Evolutionary conservation across 768 basidiomycete species (phyloP).

Genomic region (Dictyophora rubrovolvata): DNA sequence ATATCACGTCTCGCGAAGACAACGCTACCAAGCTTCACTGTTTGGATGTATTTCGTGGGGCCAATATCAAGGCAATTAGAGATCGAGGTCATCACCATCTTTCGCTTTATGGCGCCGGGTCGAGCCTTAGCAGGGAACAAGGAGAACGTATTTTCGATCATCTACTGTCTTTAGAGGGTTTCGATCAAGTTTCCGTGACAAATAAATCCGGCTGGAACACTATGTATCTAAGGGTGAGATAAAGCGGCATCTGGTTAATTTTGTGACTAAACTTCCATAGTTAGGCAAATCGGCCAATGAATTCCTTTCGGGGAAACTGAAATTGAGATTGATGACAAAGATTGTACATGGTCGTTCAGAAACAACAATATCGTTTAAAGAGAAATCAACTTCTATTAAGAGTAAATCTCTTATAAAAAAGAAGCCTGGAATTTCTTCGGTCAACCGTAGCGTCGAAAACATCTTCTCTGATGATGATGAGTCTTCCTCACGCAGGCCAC

Average conservation of each 20-base stretch:
- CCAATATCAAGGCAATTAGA: constrained; percentile 35
- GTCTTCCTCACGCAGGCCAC: not conserved
- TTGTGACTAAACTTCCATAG: constrained; percentile 5
- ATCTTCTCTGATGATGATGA: constrained; percentile 8
- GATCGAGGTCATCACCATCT: constrained; percentile 39
- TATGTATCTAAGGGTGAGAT: constrained; percentile 42
- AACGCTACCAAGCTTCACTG: constrained; percentile 53
- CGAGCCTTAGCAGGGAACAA: constrained; percentile 38
- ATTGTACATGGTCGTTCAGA: not conserved
- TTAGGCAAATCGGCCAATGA: constrained; percentile 9
- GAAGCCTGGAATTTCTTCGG: constrained; percentile 1
- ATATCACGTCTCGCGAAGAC: constrained; percentile 32
- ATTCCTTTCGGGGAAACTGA: constrained; percentile 7
- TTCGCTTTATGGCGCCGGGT: constrained; percentile 44
- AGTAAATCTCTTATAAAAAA: not conserved
- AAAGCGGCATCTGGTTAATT: not conserved
- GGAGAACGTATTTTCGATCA: constrained; percentile 57
- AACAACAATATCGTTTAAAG: not conserved
- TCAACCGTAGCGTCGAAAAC: constrained; percentile 11
- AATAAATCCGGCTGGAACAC: constrained; percentile 38
- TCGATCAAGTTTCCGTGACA: constrained; percentile 36
- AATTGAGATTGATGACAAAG: constrained; percentile 10
- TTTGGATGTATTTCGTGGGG: constrained; percentile 56
- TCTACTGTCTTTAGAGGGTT: constrained; percentile 39
- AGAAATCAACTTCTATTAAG: not conserved